Evolutionary conservation across 805 yeast species (phyloP), one percentile per base, ranked within the genome.

Genomic region (Starmerella sirachaensis): DNA sequence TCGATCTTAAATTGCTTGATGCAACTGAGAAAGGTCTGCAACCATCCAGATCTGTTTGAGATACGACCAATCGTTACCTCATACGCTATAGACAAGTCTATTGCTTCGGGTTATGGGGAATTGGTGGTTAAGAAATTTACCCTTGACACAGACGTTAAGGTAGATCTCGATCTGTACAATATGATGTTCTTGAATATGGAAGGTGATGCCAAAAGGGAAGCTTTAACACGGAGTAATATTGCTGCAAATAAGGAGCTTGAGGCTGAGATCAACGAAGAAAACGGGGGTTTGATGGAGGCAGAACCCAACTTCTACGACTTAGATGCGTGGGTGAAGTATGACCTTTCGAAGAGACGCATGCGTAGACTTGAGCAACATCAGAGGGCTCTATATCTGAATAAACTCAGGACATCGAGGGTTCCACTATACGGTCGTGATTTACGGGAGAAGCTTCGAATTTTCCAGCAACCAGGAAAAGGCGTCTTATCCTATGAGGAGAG

Each of bases 21-120:
- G 99, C 99, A 91, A 58, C 64, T 91, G 52, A 73, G 99, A 53
- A 91, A 91, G 57, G 96, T 86, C 20, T 85, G 96, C 63, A 86
- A 86, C 52, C 97, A 86, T 58, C 95, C 95, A 0, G 96, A 91
- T 61, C 62, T 91, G 42, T 93, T 91, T 61, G 98, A 91, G 57
- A 95, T 86, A 6, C 68, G 98, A 42, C 97, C 97, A 0, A 82
- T 91, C 47, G 70, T 82, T 28, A 91, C 98, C 0, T 86, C 97
- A 2, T 77, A 83, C 55, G 80, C 88, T 0, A 64, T 85, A 65
- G 72, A 73, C 2, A 65, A 66, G 32, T 72, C 84, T 1, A 84
- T 81, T 5, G 61, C 69, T 3, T 60, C 73, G 1, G 55, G 62
- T 6, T 82, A 64, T 52, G 57, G 38, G 12, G 13, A 13, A 14